Conservation (phyloP, 768 basidiomycete species). For the Naganishia vaughanmartiniae region DNA sequence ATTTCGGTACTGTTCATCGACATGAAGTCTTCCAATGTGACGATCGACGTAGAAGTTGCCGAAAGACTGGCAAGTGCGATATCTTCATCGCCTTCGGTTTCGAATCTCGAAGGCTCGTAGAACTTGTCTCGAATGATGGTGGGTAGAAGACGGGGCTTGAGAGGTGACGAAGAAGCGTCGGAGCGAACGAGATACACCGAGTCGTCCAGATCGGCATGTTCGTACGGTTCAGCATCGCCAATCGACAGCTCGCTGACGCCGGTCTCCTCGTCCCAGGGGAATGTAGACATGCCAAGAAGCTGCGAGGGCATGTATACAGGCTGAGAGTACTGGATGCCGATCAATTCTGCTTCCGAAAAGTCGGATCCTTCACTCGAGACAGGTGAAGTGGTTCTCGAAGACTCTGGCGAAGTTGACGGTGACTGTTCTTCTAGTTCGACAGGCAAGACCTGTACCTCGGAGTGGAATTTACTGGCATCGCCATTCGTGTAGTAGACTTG, state of each 20-base stretch:
- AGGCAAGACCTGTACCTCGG: slow-evolving; percentile 20
- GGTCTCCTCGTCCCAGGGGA: not conserved
- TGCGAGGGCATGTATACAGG: not conserved
- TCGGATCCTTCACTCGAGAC: slow-evolving; percentile 7
- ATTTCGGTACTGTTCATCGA: not conserved
- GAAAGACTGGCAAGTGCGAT: not conserved
- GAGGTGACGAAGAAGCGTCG: slow-evolving; percentile 9
- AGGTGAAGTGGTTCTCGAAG: slow-evolving; percentile 7
- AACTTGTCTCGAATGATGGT: slow-evolving; percentile 25
- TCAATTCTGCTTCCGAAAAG: not conserved
- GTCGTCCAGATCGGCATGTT: slow-evolving; percentile 2
- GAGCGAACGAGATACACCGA: not conserved
- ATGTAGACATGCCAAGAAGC: not conserved
- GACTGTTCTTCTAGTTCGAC: slow-evolving; percentile 7
- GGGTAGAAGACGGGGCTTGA: slow-evolving; percentile 15
- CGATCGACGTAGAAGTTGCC: not conserved
- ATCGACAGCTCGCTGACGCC: not conserved
- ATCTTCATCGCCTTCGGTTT: slow-evolving; percentile 6
- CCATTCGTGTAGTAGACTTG: not conserved
- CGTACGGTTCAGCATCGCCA: not conserved
- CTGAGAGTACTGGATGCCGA: not conserved
- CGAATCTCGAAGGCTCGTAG: slow-evolving; percentile 21
- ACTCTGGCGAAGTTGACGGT: not conserved
- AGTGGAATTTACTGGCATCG: not conserved
- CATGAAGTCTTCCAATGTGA: not conserved